Evolutionary conservation across 1,284 basidiomycete species (phyloP), one percentile per base, ranked within the genome.

Genomic region (Dichomitus squalens): DNA sequence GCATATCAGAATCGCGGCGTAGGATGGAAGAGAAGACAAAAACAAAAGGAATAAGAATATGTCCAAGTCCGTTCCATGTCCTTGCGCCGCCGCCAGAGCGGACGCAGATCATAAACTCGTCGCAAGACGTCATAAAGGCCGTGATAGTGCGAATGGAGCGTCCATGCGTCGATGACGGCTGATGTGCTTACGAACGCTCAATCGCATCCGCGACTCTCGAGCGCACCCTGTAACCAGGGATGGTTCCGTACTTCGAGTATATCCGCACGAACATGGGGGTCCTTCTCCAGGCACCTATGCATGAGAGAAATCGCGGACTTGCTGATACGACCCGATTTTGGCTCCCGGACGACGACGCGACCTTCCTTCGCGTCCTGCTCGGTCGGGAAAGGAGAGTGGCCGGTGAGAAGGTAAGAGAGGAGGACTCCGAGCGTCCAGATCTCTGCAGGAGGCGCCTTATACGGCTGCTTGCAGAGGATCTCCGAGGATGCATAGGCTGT

Each of bases 341-440:
- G 66, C 55, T 69, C 70, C 31, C 68, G 68, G 34, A 73, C 60
- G 48, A 70, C 68, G 56, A 82, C 73, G 31, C 72, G 68, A 16
- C 81, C 81, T 34, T 74, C 72, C 55, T 77, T 73, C 12, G 92
- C 92, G 64, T 92, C 87, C 25, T 81, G 79, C 52, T 86, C 83
- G 7, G 87, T 87, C 5, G 87, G 83, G 72, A 96, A 96, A 3
- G 93, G 93, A 21, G 91, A 92, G 64, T 89, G 82, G 16, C 94
- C 94, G 2, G 90, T 93, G 61, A 96, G 79, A 43, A 96, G 80
- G 73, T 93, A 95, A 18, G 88, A 90, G 53, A 96, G 84, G 34
- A 96, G 79, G 46, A 96, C 89, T 31, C 95, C 95, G n/a, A 96
- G 81, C 1, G 92, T 92, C 95, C 94, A 96, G 43, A 96, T 83